Evolutionary conservation across 495 filamentous ascomycete species (phyloP), one percentile per base, ranked within the genome.

Genomic region (Ascobolus immersus): DNA sequence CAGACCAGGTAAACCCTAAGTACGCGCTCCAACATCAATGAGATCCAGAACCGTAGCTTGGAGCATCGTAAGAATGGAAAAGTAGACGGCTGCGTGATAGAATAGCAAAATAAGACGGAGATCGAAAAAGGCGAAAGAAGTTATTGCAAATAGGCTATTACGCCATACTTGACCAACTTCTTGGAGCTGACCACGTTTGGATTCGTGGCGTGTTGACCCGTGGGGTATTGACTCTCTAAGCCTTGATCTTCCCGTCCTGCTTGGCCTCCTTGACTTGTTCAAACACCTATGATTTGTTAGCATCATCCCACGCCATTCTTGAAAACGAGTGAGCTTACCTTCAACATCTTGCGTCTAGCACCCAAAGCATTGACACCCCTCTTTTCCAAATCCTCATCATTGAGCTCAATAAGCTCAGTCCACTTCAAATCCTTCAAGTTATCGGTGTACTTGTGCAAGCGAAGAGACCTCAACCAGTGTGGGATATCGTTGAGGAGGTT

Each of bases 401-500:
- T 77, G 38, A 96, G 60, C 52, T 81, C 74, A 41, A 96, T 56
- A 44, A 96, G 48, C 11, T 96, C 84, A n/a, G 67, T 74, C 86
- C 86, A 96, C 42, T 84, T 78, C 53, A 94, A 64, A 50, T 92
- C 81, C 55, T 94, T 96, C 44, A 96, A 56, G 49, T 94, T 82
- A 41, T 96, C 86, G 22, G 86, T 96, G 55, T 96, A 96, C 59
- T 96, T 96, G 59, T 96, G 86, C 43, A 96, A 60, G 38, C 86
- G 71, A 47, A 94, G 61, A 52, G 78, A 93, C 56, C 86, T 71
- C 50, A 96, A 61, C 86, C 86, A 96, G 51, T 67, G 71, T 41
- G 89, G 82, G 43, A 96, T 91, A 50, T 96, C 86, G 59, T 89
- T 78, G 52, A 96, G 60, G 41, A 96, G 67, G 28, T 60, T 67